Base-by-base conservation (phyloP, 2,329 filamentous ascomycete genomes). In the Fusarium xylarioides region DNA sequence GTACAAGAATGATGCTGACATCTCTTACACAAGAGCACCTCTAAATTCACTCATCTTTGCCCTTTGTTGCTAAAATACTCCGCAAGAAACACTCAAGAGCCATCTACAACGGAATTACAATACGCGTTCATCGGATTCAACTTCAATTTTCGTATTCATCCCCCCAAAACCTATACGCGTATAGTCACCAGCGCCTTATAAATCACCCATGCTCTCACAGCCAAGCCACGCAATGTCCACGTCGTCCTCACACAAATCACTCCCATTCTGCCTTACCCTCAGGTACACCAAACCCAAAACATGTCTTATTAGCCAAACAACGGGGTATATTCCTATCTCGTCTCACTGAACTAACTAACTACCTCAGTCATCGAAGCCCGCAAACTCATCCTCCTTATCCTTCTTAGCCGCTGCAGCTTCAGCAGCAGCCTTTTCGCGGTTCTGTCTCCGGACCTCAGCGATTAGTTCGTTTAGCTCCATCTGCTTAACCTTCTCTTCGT, bases 391-490 rank as follows among this genome's bases (percentile, higher is more conserved):
- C 9, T 84, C 85, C 58, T 82, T 81, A 49, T 78, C 79, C 46
- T 80, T 79, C 60, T 82, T 80, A 7, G 80, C 79, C 46, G 73
- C 76, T 10, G 63, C 56, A 47, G 40, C 71, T 11, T 63, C 76
- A 12, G 70, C 56, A 77, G 80, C 68, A 30, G 63, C 74, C 75
- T 86, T 86, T 63, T 81, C 83, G 59, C 81, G 75, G 72, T 91
- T 92, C 81, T 87, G 84, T 78, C 80, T 83, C 76, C 91, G 86
- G n/a, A 95, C 87, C 77, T 91, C 83, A 30, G 86, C 85, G 54
- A 95, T 86, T 84, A 95, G 84, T 16, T 86, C 83, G 73, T 92
- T 85, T 18, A 94, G 86, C 79, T 93, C 88, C 74, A 82, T 85
- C 74, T 90, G 86, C 80, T 91, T 87, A 38, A 85, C 82, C 82